Evolutionary conservation across 2,329 filamentous ascomycete species (phyloP).

Genomic region (Rutstroemia sp.): DNA sequence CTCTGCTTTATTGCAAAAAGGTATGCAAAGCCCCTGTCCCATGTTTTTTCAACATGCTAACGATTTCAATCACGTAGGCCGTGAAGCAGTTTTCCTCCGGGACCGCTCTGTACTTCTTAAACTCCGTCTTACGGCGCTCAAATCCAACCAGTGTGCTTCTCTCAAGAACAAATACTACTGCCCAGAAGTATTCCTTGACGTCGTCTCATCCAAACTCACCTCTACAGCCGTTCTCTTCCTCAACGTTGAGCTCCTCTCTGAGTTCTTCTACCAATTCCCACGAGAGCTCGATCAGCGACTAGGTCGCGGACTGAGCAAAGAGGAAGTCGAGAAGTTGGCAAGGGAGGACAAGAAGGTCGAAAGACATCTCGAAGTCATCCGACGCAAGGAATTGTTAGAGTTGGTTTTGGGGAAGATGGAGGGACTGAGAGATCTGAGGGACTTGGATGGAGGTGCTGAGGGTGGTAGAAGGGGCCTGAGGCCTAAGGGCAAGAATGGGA

Average conservation of each 20-base stretch:
- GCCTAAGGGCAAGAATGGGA: conserved; percentile 4
- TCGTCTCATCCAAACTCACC: conserved; percentile 89
- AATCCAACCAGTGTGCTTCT: conserved; percentile 79
- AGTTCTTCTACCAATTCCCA: conserved; percentile 98
- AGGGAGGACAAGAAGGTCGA: conserved; percentile 87
- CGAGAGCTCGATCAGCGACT: conserved; percentile 83
- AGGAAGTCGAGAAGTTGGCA: conserved; percentile 83
- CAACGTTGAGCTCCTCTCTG: conserved; percentile 91
- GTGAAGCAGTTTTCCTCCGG: conserved; percentile 88
- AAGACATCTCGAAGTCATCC: conserved; percentile 84
- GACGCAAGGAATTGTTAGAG: conserved; percentile 86
- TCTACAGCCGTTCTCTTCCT: conserved; percentile 94
- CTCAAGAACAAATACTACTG: conserved; percentile 93
- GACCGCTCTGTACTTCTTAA: conserved; percentile 86
- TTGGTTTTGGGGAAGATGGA: conserved; percentile 95
- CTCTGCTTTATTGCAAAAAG: conserved; percentile 72
- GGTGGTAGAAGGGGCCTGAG: conserved; percentile 17
- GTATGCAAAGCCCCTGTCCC: conserved; percentile 39
- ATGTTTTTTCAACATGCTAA: conserved; percentile 11
- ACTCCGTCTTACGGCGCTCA: conserved; percentile 80
- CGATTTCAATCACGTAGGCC: conserved; percentile 46
- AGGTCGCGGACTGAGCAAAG: conserved; percentile 68
- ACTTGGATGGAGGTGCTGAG: conserved; percentile 57
- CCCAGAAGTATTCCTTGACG: conserved; percentile 95
- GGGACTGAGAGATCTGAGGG: conserved; percentile 57